phyloP scores from a whole-genome alignment of 2,329 filamentous ascomycete species.

The Penicillium sp. region DNA sequence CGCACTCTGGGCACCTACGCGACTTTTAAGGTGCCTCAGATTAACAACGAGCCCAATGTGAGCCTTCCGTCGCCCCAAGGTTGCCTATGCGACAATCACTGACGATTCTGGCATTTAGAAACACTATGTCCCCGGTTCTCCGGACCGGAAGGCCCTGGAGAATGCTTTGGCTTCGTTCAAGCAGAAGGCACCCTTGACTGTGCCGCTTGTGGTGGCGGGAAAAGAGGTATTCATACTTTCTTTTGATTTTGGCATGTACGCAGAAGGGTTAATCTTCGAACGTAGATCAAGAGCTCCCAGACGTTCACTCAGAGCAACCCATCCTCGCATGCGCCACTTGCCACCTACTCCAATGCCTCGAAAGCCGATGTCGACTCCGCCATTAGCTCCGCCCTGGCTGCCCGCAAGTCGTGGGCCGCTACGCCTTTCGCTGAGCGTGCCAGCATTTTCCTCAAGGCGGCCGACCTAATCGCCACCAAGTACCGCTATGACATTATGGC shows the following conservation, averaged over 20 bases:
- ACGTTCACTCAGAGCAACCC: conserved; percentile 70
- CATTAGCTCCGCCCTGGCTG: conserved; percentile 80
- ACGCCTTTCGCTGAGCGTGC: conserved; percentile 88
- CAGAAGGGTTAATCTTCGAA: too few species aligned
- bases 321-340: conserved; percentile 73
- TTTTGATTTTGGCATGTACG: too few species aligned
- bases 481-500: conserved; percentile 98
- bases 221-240: conserved; percentile 60
- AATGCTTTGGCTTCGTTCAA: conserved; percentile 69
- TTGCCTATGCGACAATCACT: conserved; percentile 2
- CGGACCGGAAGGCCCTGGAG: conserved; percentile 71
- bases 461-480: conserved; percentile 83
- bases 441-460: conserved; percentile 92
- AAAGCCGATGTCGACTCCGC: conserved; percentile 71
- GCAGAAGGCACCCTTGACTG: conserved; percentile 66
- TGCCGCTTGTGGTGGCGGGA: conserved; percentile 80
- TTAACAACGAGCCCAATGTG: conserved; percentile 95
- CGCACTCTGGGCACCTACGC: conserved; percentile 61
- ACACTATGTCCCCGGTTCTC: conserved; percentile 80
- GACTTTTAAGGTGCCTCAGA: conserved; percentile 79
- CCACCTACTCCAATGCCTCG: conserved; percentile 80
- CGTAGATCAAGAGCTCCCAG: conserved; percentile 35
- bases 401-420: conserved; percentile 80
- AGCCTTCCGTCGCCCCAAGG: conserved; percentile 33
- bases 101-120: too few species aligned